A percentile compares a stretch with the other conserved stretches of the same genome.
phyloP scores from a whole-genome alignment of 768 basidiomycete genomes.

The Sporobolomyces phaffii region DNA sequence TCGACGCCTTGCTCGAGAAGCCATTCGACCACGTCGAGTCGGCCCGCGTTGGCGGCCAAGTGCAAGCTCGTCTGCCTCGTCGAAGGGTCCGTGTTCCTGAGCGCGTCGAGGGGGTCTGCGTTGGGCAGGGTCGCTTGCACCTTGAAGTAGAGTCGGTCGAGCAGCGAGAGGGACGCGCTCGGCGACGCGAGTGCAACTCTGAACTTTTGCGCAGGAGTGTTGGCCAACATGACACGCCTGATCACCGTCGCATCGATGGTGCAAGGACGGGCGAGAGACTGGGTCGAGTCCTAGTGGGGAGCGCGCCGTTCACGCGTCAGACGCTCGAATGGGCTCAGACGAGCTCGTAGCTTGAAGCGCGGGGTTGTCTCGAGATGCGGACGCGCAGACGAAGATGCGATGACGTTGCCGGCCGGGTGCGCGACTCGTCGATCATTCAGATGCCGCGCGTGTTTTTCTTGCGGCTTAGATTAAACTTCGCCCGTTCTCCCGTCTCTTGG shows the following conservation, averaged over 20 bases:
- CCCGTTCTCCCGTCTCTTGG: background rate
- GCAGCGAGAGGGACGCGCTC: background rate
- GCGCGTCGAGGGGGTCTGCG: constrained; percentile 4
- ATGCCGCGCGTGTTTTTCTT: background rate
- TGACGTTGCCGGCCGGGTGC: no score
- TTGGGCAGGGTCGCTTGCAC: constrained; percentile 5
- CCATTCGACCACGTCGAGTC: constrained; percentile 37
- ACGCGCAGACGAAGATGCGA: no score
- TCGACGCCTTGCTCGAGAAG: constrained; percentile 39
- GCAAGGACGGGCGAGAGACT: background rate
- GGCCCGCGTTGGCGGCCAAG: constrained; percentile 8
- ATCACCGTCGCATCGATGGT: background rate
- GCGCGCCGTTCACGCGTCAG: no score
- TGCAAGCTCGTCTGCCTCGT: constrained; percentile 20
- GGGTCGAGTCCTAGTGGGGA: background rate
- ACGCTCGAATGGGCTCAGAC: no score
- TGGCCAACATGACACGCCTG: background rate
- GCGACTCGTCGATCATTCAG: no score
- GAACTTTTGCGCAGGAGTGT: constrained; percentile 1
- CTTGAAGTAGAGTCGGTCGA: constrained; percentile 17
- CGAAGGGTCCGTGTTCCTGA: constrained; percentile 31
- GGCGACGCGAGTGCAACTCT: constrained; percentile 6
- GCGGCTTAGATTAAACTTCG: no score
- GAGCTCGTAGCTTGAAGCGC: no score
- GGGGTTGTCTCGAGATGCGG: no score